These are phyloP conservation scores for Aaosphaeria arxii DNA, from an alignment of 2,329 filamentous ascomycete genomes.

Conservation along the genomic window DNA sequence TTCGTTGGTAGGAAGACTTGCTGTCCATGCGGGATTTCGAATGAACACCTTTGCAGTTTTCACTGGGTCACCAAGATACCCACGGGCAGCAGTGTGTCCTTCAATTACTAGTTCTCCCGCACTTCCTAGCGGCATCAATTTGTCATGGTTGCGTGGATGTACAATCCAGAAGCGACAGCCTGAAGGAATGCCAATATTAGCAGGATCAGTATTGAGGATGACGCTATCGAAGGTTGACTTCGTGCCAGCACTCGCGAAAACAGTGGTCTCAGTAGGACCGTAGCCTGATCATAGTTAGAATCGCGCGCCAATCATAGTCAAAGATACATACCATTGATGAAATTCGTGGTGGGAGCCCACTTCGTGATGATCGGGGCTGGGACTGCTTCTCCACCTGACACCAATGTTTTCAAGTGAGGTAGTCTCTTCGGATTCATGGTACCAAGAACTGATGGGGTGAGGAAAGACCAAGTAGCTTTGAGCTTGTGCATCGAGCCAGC, in stretches of 20 bases:
- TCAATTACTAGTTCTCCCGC: slow-evolving; percentile 31
- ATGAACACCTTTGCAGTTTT: slow-evolving; percentile 24
- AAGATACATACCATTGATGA: slow-evolving; percentile 45
- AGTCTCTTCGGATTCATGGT: slow-evolving; percentile 40
- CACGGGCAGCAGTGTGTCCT: slow-evolving; percentile 15
- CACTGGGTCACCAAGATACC: slow-evolving; percentile 15
- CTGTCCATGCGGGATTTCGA: slow-evolving; percentile 12
- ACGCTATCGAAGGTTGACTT: slow-evolving; percentile 23
- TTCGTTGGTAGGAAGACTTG: slow-evolving; percentile 1
- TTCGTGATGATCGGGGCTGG: slow-evolving; percentile 41
- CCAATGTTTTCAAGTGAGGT: slow-evolving; percentile 42
- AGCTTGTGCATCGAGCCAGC: slow-evolving; percentile 40
- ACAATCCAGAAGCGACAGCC: slow-evolving; percentile 39
- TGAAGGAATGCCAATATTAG: slow-evolving; percentile 29
- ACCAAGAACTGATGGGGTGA: slow-evolving; percentile 34
- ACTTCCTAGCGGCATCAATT: slow-evolving; percentile 28
- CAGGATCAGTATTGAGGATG: slow-evolving; percentile 21
- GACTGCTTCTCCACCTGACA: slow-evolving; percentile 44
- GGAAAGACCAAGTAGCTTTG: slow-evolving; percentile 25
- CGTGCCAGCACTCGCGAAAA: slow-evolving; percentile 19
- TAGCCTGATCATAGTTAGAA: slow-evolving; percentile 17
- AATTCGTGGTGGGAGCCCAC: slow-evolving; percentile 42
- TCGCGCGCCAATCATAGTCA: slow-evolving; percentile 24
- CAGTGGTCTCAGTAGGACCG: slow-evolving; percentile 31
- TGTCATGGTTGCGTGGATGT: slow-evolving; percentile 37